These are phyloP conservation scores for Piper longum DNA, from an alignment of 164 flowering plant species.

Conservation along the genomic window DNA sequence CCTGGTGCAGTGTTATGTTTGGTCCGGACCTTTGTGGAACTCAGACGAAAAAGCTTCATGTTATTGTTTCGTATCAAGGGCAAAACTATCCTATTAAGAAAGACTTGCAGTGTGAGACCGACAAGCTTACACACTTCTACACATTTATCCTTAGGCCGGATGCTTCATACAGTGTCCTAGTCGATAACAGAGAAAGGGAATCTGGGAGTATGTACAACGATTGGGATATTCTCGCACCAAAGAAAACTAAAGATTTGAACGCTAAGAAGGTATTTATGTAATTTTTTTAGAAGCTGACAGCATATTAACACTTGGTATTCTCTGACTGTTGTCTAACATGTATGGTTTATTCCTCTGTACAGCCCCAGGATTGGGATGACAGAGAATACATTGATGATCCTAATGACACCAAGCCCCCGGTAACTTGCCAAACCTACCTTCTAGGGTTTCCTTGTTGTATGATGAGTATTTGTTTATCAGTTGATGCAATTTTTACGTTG, in stretches of 20 bases:
- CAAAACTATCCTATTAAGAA: slow-evolving; percentile 79
- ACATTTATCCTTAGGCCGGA: slow-evolving; percentile 90
- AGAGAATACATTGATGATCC: slow-evolving; percentile 82
- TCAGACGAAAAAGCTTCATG: slow-evolving; percentile 78
- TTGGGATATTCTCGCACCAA: slow-evolving; percentile 95
- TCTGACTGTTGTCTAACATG: neutral
- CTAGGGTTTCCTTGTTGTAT: neutral
- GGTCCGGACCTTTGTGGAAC: slow-evolving; percentile 95
- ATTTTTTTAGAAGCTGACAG: neutral
- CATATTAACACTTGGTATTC: neutral
- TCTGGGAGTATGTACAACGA: slow-evolving; percentile 91
- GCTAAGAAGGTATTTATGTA: slow-evolving; percentile 56
- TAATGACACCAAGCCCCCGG: slow-evolving; percentile 63
- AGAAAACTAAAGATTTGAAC: slow-evolving; percentile 51
- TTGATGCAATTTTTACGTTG: neutral
- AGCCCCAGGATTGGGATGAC: slow-evolving; percentile 96
- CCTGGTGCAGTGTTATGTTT: slow-evolving; percentile 71
- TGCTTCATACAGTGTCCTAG: slow-evolving; percentile 59
- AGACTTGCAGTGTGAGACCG: slow-evolving; percentile 85
- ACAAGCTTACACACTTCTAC: slow-evolving; percentile 84
- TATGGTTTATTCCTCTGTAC: slow-evolving; percentile 8
- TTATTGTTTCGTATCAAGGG: slow-evolving; percentile 76
- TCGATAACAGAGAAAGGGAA: slow-evolving; percentile 77
- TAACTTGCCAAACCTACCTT: slow-evolving; percentile 7
- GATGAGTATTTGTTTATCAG: neutral